These are phyloP conservation scores for Bodo saltans DNA, from an alignment of 78 protist species.

Conservation along the genomic window DNA sequence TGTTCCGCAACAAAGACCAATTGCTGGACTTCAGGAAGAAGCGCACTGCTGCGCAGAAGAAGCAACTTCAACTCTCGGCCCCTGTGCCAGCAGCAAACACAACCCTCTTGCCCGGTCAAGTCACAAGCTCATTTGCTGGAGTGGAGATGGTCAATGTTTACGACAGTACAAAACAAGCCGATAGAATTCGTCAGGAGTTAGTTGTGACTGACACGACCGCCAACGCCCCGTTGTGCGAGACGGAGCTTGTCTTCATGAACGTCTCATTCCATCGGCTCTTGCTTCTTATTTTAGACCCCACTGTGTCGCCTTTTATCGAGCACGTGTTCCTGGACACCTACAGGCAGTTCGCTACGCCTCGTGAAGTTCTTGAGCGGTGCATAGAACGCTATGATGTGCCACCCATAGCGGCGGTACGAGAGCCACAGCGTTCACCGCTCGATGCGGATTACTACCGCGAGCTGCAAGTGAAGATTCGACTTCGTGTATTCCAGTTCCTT, in stretches of 20 bases:
- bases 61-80: background rate
- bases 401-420: background rate
- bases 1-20: conserved; percentile 15
- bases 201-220: conserved; percentile 21
- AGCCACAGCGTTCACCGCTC: conserved; percentile 1
- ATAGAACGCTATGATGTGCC: conserved; percentile 10
- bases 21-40: conserved; percentile 2
- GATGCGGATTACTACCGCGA: background rate
- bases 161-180: background rate
- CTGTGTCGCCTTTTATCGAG: background rate
- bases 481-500: background rate
- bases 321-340: conserved; percentile 31
- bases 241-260: conserved; percentile 15
- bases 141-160: conserved; percentile 23
- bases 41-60: too few species aligned
- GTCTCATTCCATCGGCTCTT: background rate
- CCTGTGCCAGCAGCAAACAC: background rate
- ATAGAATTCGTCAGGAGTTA: background rate
- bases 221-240: conserved; percentile 3
- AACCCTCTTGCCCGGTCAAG: too few species aligned
- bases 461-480: background rate
- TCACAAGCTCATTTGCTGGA: background rate
- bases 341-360: conserved; percentile 1
- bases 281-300: conserved; percentile 1
- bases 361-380: background rate